phyloP scores from a whole-genome alignment of 1,284 basidiomycete species.

The Testicularia cyperi region DNA sequence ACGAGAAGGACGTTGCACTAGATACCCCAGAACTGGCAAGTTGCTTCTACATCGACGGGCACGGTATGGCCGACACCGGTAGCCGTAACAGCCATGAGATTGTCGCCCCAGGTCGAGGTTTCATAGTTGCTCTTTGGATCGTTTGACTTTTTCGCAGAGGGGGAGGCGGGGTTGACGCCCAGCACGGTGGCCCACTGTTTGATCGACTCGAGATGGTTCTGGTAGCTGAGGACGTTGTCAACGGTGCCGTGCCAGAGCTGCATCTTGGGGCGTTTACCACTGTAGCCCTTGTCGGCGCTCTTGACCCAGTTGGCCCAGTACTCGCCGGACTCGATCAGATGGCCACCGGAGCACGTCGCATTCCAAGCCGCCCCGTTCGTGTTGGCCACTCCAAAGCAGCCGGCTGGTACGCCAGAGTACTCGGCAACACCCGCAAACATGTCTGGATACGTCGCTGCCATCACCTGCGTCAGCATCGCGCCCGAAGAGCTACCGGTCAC shows the following conservation, averaged over 20 bases:
- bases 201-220: constrained; percentile 10
- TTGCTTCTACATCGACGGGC: constrained; percentile 7
- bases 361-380: constrained; percentile 7
- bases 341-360: constrained; percentile 4
- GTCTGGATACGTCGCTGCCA: constrained; percentile 6
- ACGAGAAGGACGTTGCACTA: background rate
- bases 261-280: constrained; percentile 5
- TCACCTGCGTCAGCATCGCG: constrained; percentile 10
- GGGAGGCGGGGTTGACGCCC: constrained; percentile 3
- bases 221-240: constrained; percentile 9
- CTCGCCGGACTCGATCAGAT: background rate
- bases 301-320: constrained; percentile 13
- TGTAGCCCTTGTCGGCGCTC: constrained; percentile 1
- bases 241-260: constrained; percentile 14
- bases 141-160: constrained; percentile 5
- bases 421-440: constrained; percentile 5
- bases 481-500: constrained; percentile 7
- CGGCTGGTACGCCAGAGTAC: constrained; percentile 15
- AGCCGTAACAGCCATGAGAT: constrained; percentile 12
- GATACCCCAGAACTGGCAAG: constrained; percentile 11
- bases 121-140: constrained; percentile 9
- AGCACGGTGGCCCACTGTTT: constrained; percentile 18
- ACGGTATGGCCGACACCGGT: constrained; percentile 11
- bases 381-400: constrained; percentile 5
- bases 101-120: constrained; percentile 5